phyloP scores from a whole-genome alignment of 2,329 filamentous ascomycete genomes.

The Curvularia verruculosa region DNA sequence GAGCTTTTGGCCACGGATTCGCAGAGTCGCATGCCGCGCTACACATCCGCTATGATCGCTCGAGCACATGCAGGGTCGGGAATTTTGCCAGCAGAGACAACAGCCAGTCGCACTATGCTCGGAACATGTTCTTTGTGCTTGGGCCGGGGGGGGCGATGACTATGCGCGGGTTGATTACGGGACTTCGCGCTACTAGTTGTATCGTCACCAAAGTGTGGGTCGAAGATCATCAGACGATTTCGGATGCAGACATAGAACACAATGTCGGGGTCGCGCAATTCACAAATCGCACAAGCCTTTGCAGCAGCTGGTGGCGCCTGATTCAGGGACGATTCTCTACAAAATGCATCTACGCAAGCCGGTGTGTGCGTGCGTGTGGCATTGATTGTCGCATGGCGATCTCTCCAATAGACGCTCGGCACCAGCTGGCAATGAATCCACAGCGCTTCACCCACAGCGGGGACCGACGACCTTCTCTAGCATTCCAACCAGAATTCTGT shows the following conservation, averaged over 20 bases:
- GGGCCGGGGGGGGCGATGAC: conserved; percentile 7
- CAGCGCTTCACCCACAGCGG: conserved; percentile 39
- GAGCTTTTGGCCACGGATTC: conserved; percentile 25
- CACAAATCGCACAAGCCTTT: conserved; percentile 12
- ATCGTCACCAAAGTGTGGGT: conserved; percentile 22
- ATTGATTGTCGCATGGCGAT: conserved; percentile 42
- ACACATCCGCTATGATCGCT: conserved; percentile 38
- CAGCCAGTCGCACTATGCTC: conserved; percentile 13
- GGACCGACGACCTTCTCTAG: conserved; percentile 14
- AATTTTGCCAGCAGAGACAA: conserved; percentile 14
- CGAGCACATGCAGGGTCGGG: conserved; percentile 39
- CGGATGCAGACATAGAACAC: conserved; percentile 13
- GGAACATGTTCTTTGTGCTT: conserved; percentile 3
- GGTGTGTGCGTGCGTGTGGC: conserved; percentile 32
- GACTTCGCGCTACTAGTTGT: conserved; percentile 16
- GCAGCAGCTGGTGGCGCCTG: conserved; percentile 13
- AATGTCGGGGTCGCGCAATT: conserved; percentile 13
- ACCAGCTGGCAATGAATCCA: conserved; percentile 39
- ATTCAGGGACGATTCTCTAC: conserved; percentile 11
- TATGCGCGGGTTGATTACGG: conserved; percentile 15
- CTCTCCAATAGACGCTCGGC: conserved; percentile 44
- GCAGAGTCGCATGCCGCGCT: conserved; percentile 37
- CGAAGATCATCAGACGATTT: conserved; percentile 15
- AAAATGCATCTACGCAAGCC: conserved; percentile 17
- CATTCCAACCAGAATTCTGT: conserved; percentile 26